Base-by-base conservation (phyloP, 345 rosid genomes). In the Gossypium thurberi region DNA sequence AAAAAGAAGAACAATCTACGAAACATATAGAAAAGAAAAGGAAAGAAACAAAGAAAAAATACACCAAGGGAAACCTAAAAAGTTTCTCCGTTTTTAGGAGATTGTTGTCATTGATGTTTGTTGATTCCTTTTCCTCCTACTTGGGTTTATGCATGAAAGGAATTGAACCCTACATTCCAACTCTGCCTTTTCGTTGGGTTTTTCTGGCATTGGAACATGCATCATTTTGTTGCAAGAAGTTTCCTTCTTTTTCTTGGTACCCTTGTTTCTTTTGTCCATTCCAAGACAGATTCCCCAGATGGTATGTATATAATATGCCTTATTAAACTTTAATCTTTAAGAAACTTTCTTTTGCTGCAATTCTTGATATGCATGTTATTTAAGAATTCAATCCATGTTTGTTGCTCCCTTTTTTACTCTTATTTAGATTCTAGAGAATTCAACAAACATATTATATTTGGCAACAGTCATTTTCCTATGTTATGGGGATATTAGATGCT, bases 221-320 rank as follows among this genome's bases (percentile, higher is more conserved):
- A 15, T 48, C 43, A 28, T 23, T 51, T 18, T 46, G 21, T 76
- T 69, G 43, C 77, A 42, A 67, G 60, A 52, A 76, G 80, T 79
- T 79, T 74, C 48, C 10, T 80, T 17, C 10, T 82, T 67, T 80
- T 69, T 76, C 79, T 87, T 46, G 84, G 81, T 52, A 42, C 79
- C 75, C 70, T 84, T 61, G 10, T 74, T 62, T 74, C 72, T 20
- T 13, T 69, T 23, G 89, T 78, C 74, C 82, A 78, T 78, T 84
- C 96, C 8, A 85, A 87, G 79, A 88, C 96, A 2, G 81, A 85
- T 58, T 83, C 87, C 33, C 78, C 77, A 33, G 92, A 90, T 40
- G 90, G 96, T 90, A 81, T 74, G 59, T 20, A 20, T 56, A 2
- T 71, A 33, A 33, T 33, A 33, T 71, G 3, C 15, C 50, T 9